Conservation (phyloP, 768 basidiomycete species). For the Coprinopsis sp. region DNA sequence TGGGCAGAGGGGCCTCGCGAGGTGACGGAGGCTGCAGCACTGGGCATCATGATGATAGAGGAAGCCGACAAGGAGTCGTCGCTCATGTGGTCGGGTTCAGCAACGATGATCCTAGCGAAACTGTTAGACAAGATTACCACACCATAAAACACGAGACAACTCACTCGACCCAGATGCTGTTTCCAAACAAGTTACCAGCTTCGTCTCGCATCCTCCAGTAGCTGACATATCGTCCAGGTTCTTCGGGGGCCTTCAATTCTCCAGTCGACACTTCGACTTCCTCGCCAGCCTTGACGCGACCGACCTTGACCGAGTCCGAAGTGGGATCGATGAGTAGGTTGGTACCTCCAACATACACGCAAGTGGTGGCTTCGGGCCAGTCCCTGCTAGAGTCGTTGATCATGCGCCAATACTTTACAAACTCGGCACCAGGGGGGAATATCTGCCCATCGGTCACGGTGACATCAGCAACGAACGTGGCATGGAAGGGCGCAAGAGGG, state of each 20-base stretch:
- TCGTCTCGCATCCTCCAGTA: conserved; percentile 70
- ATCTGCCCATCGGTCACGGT: conserved; percentile 72
- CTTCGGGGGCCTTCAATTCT: conserved; percentile 80
- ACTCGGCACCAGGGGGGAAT: conserved; percentile 81
- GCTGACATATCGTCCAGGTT: conserved; percentile 65
- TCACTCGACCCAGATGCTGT: conserved; percentile 78
- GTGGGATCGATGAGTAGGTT: conserved; percentile 38
- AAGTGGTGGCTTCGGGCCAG: conserved; percentile 67
- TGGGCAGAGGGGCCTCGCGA: conserved; percentile 16
- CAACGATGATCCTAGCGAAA: conserved; percentile 57
- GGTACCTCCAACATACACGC: conserved; percentile 70
- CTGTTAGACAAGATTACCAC: conserved; percentile 2
- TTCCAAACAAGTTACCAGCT: conserved; percentile 55
- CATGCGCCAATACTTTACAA: conserved; percentile 80
- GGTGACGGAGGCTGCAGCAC: conserved; percentile 14
- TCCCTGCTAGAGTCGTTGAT: conserved; percentile 55
- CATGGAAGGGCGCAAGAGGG: conserved; percentile 17
- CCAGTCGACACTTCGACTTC: conserved; percentile 64
- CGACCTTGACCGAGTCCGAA: conserved; percentile 41
- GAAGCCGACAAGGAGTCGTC: neutral
- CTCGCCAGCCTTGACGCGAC: conserved; percentile 50
- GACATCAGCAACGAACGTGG: conserved; percentile 58
- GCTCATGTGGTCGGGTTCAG: conserved; percentile 14
- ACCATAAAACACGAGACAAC: conserved; percentile 20
- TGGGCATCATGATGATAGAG: conserved; percentile 22